Evolutionary conservation across 306 rosid genomes (phyloP), one percentile per base, ranked within the genome.

Genomic region (Gastrolobium bilobum): DNA sequence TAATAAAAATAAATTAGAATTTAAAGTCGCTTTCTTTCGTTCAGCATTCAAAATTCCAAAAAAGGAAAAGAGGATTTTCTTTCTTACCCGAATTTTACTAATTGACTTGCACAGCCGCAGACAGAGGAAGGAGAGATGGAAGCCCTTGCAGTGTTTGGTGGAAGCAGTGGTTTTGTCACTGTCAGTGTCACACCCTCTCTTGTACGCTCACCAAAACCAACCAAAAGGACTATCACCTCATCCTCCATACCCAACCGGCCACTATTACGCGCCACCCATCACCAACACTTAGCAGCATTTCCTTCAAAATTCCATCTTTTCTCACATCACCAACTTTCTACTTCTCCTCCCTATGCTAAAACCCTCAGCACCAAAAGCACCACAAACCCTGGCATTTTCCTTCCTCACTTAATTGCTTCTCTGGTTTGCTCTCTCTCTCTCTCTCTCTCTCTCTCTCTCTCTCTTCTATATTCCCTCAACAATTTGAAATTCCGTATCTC

Each of bases 391-490:
- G 77, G 73, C 40, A 90, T 93, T 84, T 91, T 93, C 81, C 92
- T 90, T 62, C 99, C 98, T 26, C 90, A 75, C 85, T 75, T 96
- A 85, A 82, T 93, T 62, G 98, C 98, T 78, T 84, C 98, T 30
- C 53, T 91, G 91, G 98, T 96, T 83, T 68, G 68, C 65, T 20
- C 50, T 67, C 57, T 44, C 34, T 44, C 65, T 48, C 54, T 15
- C 29, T 10, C 65, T 50, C 14, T 20, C 26, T 20, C 26, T 20
- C 26, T 20, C 26, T 20, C 26, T 20, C 26, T 20, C 26, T 20
- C 26, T n/a, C 10, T 13, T n/a, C n/a, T n/a, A n/a, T n/a, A n/a
- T n/a, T 31, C 57, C 48, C 46, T 50, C 10, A 33, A 33, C 46
- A 67, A n/a, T 64, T 78, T 72, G 0, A 51, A 79, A 13, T 43